A percentile compares a stretch with the other conserved stretches of the same genome.
These are phyloP conservation scores for Leishmania guyanensis DNA, from an alignment of 208 protist species.

Conservation along the genomic window DNA sequence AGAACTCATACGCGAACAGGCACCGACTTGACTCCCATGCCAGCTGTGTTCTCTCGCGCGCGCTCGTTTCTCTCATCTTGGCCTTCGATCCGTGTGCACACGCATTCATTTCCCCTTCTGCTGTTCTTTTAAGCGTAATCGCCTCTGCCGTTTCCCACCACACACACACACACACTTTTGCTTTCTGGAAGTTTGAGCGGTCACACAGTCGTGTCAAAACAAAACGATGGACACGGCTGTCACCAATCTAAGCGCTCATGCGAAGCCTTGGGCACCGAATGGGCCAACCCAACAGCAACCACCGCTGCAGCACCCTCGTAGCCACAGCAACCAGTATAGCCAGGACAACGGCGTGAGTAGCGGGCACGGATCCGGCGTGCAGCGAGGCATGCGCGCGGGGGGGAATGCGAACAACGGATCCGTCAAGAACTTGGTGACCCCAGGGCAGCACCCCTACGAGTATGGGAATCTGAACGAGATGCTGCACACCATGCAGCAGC, in stretches of 20 bases:
- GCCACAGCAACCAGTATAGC: conserved; percentile 16
- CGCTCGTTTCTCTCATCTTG: not conserved
- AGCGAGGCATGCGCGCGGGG: conserved; percentile 15
- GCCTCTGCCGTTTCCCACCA: not conserved
- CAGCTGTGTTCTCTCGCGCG: not conserved
- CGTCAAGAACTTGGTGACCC: conserved; percentile 13
- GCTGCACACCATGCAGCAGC: conserved; percentile 18
- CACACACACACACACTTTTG: not conserved
- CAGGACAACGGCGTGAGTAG: conserved; percentile 19
- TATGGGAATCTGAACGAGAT: conserved; percentile 19
- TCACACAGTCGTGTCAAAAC: not conserved
- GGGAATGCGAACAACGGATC: conserved; percentile 26
- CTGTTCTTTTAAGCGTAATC: no score
- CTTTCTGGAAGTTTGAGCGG: not conserved
- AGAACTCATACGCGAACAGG: not conserved
- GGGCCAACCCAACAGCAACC: conserved; percentile 17
- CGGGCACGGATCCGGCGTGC: not conserved
- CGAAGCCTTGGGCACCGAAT: conserved; percentile 65
- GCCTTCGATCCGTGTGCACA: not conserved
- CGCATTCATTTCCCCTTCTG: not conserved
- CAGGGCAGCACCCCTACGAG: conserved; percentile 24
- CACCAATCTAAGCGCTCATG: conserved; percentile 55
- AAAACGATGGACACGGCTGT: conserved; percentile 22
- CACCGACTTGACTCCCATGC: not conserved
- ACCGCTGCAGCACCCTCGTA: conserved; percentile 29